A percentile compares a stretch with the other conserved stretches of the same genome.
Conservation (phyloP, 441 rosid species). For the Cnidoscolus chayamansa region DNA sequence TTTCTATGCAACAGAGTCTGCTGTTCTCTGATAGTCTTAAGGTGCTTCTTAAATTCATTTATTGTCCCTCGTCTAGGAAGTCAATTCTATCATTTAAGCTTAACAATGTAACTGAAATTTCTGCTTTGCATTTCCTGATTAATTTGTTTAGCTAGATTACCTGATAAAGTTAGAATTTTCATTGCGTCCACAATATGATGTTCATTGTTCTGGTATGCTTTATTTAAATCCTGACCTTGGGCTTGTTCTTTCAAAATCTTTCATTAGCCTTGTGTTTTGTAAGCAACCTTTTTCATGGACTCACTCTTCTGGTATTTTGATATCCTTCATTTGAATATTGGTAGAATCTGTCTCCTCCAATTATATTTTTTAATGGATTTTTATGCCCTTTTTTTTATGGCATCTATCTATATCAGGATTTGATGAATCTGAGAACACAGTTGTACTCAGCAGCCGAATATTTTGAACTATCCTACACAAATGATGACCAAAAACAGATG, state of each 20-base stretch:
- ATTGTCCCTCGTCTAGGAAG: background rate
- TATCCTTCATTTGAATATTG: background rate
- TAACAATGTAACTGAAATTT: background rate
- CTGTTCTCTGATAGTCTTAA: constrained; percentile 89
- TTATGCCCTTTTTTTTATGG: constrained; percentile 5
- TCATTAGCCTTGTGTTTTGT: background rate
- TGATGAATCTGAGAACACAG: constrained; percentile 76
- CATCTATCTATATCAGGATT: constrained; percentile 48
- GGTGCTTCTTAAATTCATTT: constrained; percentile 37
- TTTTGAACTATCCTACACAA: constrained; percentile 78
- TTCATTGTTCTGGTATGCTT: background rate
- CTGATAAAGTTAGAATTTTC: background rate
- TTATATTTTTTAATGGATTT: background rate
- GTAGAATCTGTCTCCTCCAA: background rate
- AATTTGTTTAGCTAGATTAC: too few relatives aligned
- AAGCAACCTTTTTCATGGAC: background rate
- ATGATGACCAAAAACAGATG: constrained; percentile 82
- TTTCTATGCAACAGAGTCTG: constrained; percentile 81
- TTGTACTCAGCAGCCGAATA: constrained; percentile 94
- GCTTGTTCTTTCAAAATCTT: background rate
- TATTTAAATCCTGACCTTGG: background rate
- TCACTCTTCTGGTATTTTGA: background rate
- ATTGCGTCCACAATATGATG: background rate
- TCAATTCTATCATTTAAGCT: background rate
- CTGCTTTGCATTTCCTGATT: too few relatives aligned